phyloP scores from a whole-genome alignment of 768 basidiomycete genomes.

The Rhodotorula diobovata region DNA sequence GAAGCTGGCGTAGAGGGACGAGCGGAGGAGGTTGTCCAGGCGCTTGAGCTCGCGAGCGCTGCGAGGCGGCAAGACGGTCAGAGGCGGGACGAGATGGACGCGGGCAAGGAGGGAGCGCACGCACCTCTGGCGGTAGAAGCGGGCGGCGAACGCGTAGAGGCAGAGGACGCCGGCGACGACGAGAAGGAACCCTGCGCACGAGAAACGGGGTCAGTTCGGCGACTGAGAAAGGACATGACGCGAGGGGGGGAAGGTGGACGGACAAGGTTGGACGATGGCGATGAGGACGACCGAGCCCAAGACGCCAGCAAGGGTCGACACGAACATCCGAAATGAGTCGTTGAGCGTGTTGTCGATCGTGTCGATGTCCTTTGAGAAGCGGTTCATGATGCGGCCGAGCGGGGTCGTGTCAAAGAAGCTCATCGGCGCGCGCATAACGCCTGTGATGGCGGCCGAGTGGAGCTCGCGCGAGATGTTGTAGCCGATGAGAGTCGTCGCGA shows the following conservation, averaged over 20 bases:
- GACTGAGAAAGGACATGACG: neutral
- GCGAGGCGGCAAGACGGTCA: neutral
- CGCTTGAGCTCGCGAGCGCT: conserved; percentile 76
- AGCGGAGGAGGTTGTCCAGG: conserved; percentile 76
- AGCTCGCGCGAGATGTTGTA: conserved; percentile 70
- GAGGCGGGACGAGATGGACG: neutral
- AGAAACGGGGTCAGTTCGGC: neutral
- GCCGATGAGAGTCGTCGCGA: conserved; percentile 56
- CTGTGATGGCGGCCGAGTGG: conserved; percentile 62
- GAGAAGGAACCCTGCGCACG: conserved; percentile 16
- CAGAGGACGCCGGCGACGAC: conserved; percentile 19
- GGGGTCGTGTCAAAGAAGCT: conserved; percentile 73
- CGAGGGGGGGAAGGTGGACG: neutral
- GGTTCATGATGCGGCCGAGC: conserved; percentile 44
- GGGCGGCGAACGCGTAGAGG: conserved; percentile 66
- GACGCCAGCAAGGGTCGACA: conserved; percentile 57
- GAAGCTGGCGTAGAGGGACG: conserved; percentile 84
- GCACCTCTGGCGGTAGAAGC: conserved; percentile 62
- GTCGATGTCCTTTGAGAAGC: conserved; percentile 57
- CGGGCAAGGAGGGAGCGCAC: conserved; percentile 51
- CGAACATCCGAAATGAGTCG: conserved; percentile 72
- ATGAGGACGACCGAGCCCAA: conserved; percentile 36
- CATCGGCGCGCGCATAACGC: conserved; percentile 80
- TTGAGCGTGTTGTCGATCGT: conserved; percentile 65
- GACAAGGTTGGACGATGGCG: conserved; percentile 18